Evolutionary conservation across 176 grass and related monocot genomes (phyloP).

Genomic region (Phragmites australis): DNA sequence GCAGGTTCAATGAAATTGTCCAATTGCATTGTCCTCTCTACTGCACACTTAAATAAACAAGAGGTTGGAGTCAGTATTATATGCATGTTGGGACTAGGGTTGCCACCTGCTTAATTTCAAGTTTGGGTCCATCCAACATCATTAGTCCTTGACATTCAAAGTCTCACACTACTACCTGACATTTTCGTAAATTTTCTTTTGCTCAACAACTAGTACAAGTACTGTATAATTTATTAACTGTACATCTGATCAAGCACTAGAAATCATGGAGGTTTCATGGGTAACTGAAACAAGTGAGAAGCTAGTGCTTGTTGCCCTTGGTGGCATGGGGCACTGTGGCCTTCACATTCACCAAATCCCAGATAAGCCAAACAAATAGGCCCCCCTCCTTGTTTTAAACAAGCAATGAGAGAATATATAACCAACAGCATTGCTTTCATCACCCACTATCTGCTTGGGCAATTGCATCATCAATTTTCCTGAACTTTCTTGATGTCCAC

Average conservation of each 20-base stretch:
- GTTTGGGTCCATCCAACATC: conserved; percentile 39
- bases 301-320: conserved; percentile 53
- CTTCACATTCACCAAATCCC: conserved; percentile 49
- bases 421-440: conserved; percentile 44
- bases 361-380: conserved; percentile 50
- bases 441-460: conserved; percentile 34
- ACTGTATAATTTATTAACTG: conserved; percentile 8
- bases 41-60: conserved; percentile 45
- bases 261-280: conserved; percentile 45
- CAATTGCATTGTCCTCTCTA: conserved; percentile 50
- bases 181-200: conserved; percentile 33
- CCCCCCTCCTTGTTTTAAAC: conserved; percentile 24
- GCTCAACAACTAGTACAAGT: conserved; percentile 1
- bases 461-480: conserved; percentile 31
- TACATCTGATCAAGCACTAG: conserved; percentile 34
- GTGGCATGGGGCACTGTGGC: conserved; percentile 45
- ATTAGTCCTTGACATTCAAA: conserved; percentile 41
- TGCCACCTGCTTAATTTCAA: conserved; percentile 46
- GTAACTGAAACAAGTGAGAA: conserved; percentile 50
- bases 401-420: conserved; percentile 38
- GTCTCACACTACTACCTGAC: neutral
- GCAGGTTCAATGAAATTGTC: conserved; percentile 53
- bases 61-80: conserved; percentile 53
- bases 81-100: conserved; percentile 54
- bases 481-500: conserved; percentile 30